Evolutionary conservation across 2,329 filamentous ascomycete genomes (phyloP).

Genomic region (Colletotrichum liriopes): DNA sequence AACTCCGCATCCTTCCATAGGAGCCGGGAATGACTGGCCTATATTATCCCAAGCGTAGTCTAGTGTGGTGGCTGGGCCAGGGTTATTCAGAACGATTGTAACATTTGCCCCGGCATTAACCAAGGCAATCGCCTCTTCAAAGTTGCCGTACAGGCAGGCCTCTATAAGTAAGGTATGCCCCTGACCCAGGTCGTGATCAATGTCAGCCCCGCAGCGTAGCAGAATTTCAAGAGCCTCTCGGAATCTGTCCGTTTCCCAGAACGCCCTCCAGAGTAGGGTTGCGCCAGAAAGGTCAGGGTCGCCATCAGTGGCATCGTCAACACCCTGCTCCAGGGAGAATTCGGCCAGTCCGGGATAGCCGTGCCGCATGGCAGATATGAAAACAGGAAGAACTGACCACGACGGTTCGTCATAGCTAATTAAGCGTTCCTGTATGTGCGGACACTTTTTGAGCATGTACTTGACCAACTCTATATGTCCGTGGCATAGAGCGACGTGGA

Average conservation of each 20-base stretch:
- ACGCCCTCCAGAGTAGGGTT: constrained; percentile 6
- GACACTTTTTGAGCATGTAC: neutral
- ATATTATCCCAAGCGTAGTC: neutral
- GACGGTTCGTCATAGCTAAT: neutral
- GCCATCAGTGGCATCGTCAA: neutral
- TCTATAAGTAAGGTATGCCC: constrained; percentile 19
- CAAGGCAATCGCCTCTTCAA: neutral
- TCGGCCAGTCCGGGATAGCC: neutral
- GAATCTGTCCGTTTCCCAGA: constrained; percentile 2
- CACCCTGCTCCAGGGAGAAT: neutral
- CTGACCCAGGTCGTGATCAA: constrained; percentile 5
- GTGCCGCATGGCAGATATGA: constrained; percentile 5
- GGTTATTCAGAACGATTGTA: neutral
- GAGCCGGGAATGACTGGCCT: neutral
- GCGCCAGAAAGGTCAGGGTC: neutral
- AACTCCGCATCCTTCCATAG: neutral
- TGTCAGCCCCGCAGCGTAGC: constrained; percentile 6
- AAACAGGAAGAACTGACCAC: neutral
- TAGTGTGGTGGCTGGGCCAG: neutral
- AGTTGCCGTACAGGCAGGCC: constrained; percentile 6
- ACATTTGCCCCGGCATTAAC: constrained; percentile 5
- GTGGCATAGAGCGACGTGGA: constrained; percentile 11
- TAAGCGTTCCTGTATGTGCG: neutral
- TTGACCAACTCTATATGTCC: neutral
- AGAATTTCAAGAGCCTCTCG: constrained; percentile 1